A percentile compares a stretch with the other conserved stretches of the same genome.
Conservation (phyloP, 768 basidiomycete species). For the Xanthoconium stramineum region DNA sequence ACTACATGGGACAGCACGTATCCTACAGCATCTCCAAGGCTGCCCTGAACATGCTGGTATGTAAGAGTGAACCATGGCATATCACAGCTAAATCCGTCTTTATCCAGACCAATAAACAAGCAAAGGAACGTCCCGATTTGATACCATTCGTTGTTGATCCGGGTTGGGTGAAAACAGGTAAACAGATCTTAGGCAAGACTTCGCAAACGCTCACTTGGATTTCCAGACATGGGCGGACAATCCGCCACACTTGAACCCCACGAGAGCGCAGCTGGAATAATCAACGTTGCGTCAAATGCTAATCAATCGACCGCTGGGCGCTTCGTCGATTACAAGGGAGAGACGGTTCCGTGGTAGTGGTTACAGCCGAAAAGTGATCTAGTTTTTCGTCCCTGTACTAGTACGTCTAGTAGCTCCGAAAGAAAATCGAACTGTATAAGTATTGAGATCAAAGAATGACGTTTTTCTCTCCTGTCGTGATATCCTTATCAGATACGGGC, state of each 20-base stretch:
- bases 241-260: constrained; percentile 28
- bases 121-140: neutral
- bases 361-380: no score
- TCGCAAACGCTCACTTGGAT: neutral
- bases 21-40: constrained; percentile 38
- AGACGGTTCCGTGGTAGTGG: neutral
- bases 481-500: no score
- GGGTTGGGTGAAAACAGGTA: constrained; percentile 39
- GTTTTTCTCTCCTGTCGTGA: no score
- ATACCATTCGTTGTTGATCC: neutral
- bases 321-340: constrained; percentile 24
- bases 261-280: constrained; percentile 29
- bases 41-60: constrained; percentile 40
- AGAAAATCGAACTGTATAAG: no score
- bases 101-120: neutral
- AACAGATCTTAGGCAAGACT: neutral
- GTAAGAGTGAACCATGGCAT: neutral
- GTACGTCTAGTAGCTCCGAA: no score
- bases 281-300: constrained; percentile 26
- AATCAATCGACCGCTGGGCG: constrained; percentile 29
- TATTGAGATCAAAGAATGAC: no score
- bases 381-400: no score
- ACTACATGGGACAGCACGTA: constrained; percentile 24
- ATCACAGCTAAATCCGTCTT: neutral
- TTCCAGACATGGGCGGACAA: constrained; percentile 35